Evolutionary conservation across 306 rosid genomes (phyloP).

Genomic region (Gastrolobium villosum): DNA sequence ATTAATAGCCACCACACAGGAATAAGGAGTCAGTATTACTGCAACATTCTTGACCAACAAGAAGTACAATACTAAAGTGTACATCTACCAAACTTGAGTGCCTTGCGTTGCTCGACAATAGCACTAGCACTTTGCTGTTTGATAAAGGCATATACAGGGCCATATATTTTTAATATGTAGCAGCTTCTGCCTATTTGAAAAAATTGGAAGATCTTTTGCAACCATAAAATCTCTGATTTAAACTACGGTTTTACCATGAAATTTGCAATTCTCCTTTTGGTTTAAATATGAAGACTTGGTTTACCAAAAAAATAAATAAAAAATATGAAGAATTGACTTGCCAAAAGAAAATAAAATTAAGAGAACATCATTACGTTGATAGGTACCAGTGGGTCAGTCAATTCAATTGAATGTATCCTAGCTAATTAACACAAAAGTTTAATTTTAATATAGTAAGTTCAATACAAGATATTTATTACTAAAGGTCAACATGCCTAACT

Average conservation of each 20-base stretch:
- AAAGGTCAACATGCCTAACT: background rate
- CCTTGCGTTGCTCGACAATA: constrained; percentile 48
- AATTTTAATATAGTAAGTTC: background rate
- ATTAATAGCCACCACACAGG: constrained; percentile 50
- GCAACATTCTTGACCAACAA: constrained; percentile 62
- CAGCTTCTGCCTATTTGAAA: constrained; percentile 6
- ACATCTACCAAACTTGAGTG: constrained; percentile 49
- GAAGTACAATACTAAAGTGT: constrained; percentile 26
- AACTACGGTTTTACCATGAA: background rate
- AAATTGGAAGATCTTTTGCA: background rate
- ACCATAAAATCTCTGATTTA: background rate
- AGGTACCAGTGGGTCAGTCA: background rate
- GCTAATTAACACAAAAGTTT: background rate
- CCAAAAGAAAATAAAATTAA: too few species aligned
- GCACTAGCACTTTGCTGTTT: constrained; percentile 37
- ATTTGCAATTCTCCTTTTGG: too few species aligned
- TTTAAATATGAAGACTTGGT: too few species aligned
- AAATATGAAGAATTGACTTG: too few species aligned
- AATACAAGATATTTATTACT: background rate
- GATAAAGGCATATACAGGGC: constrained; percentile 31
- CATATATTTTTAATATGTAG: background rate
- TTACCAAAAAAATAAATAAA: too few species aligned
- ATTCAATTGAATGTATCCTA: background rate
- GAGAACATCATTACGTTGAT: too few species aligned
- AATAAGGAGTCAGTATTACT: constrained; percentile 55